Conservation (phyloP, 805 yeast genomes). For the Pichia heedii region DNA sequence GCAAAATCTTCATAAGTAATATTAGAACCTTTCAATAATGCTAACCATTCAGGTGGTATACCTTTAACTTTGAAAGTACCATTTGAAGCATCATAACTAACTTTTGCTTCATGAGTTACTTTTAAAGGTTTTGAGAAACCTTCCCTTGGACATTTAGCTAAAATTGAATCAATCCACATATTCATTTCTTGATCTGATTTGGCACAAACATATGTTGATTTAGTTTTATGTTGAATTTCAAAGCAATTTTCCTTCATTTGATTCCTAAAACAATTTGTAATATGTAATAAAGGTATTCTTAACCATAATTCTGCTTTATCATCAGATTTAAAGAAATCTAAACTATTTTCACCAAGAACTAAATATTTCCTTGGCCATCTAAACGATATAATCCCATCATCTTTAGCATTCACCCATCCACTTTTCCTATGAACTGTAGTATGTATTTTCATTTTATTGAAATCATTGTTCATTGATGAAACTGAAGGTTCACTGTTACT, state of each 20-base stretch:
- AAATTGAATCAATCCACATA: conserved; percentile 86
- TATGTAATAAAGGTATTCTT: conserved; percentile 48
- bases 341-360: conserved; percentile 63
- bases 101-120: conserved; percentile 89
- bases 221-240: conserved; percentile 61
- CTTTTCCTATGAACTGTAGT: conserved; percentile 32
- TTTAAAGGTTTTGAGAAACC: conserved; percentile 86
- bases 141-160: conserved; percentile 57
- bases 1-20: conserved; percentile 56
- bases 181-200: conserved; percentile 73
- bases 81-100: conserved; percentile 73
- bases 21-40: conserved; percentile 46
- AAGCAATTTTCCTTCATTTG: conserved; percentile 72
- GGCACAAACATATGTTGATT: conserved; percentile 64
- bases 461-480: conserved; percentile 2
- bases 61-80: conserved; percentile 46
- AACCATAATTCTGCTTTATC: conserved; percentile 38
- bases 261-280: conserved; percentile 55
- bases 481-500: conserved; percentile 6
- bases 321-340: conserved; percentile 70
- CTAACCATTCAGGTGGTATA: conserved; percentile 50
- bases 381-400: conserved; percentile 82
- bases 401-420: conserved; percentile 91
- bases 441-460: conserved; percentile 21
- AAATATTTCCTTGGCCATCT: conserved; percentile 88